Base-by-base conservation (phyloP, 305 asterid genomes). In the Plantago coronopus region DNA sequence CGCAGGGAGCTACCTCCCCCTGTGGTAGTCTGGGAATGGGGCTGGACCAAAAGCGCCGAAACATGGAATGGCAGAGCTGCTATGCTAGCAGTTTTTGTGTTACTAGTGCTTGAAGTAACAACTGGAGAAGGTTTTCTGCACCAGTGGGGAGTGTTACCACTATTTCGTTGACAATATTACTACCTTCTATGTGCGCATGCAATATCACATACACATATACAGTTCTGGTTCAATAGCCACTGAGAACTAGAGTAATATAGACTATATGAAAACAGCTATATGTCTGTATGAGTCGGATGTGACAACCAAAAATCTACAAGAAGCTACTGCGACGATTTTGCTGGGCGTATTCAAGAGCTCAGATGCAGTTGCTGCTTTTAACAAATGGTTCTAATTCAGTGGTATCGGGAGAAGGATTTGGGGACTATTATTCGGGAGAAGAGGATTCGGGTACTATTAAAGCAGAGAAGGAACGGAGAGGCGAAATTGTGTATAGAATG, bases 41-140 rank as follows among this genome's bases (percentile, higher is more conserved):
- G 98, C 59, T 91, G 97, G 98, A 91, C 98, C 15, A 88, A 83
- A 83, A 91, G 97, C 72, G 98, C 97, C 46, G 98, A 91, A 73
- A 91, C 98, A 42, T 89, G 98, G 98, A 91, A 91, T 14, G 98
- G 98, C 65, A 84, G 98, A 74, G 96, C 93, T 17, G 98, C 98
- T 54, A 91, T 91, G 98, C 70, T 91, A 76, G 98, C 95, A 3
- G 96, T 88, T 48, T 81, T 86, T 48, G 79, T 81, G 64, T 84
- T 86, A 59, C 83, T 88, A 43, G 82, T 85, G 38, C 87, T 88
- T n/a, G 98, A 91, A 79, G 93, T 91, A 51, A 85, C 94, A 20
- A 84, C 97, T 45, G 98, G 97, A 23, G 81, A 91, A 80, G 98
- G 96, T 54, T 84, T 91, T 75, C 81, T 91, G 65, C 97, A 88